Evolutionary conservation across 2,329 filamentous ascomycete genomes (phyloP).

Genomic region (Blastomyces percursus): DNA sequence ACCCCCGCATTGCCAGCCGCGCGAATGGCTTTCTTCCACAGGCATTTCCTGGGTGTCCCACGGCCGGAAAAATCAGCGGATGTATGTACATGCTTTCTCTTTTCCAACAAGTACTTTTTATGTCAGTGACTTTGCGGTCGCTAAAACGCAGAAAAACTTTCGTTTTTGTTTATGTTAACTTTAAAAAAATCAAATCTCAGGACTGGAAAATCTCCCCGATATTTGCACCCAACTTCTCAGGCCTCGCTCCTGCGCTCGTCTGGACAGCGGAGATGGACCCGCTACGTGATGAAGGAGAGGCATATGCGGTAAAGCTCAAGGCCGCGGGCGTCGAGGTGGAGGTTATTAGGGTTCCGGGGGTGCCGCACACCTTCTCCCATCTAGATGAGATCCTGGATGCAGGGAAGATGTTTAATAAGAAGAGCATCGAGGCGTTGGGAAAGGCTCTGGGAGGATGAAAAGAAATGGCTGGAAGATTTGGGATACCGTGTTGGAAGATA

Average conservation of each 20-base stretch:
- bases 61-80: constrained; percentile 26
- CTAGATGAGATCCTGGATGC: constrained; percentile 25
- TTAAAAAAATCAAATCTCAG: constrained; percentile 13
- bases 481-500: too few relatives aligned
- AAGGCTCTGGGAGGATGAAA: constrained; percentile 14
- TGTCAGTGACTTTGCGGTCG: neutral
- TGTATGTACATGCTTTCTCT: constrained; percentile 19
- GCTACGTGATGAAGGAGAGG: constrained; percentile 33
- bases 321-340: constrained; percentile 27
- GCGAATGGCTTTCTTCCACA: constrained; percentile 32
- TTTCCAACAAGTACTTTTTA: too few relatives aligned
- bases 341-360: constrained; percentile 22
- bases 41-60: constrained; percentile 29
- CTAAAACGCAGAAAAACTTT: neutral
- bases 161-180: neutral
- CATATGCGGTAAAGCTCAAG: constrained; percentile 29
- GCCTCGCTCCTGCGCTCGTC: constrained; percentile 31
- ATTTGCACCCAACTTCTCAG: constrained; percentile 25
- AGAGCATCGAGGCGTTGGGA: constrained; percentile 21
- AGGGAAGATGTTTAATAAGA: constrained; percentile 21
- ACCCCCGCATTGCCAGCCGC: constrained; percentile 26
- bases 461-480: too few relatives aligned
- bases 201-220: constrained; percentile 36
- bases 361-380: constrained; percentile 25
- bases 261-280: constrained; percentile 34